A percentile compares a stretch with the other conserved stretches of the same genome.
Evolutionary conservation across 202 grass and related monocot species (phyloP).

Genomic region (Brachypodium distachyon): DNA sequence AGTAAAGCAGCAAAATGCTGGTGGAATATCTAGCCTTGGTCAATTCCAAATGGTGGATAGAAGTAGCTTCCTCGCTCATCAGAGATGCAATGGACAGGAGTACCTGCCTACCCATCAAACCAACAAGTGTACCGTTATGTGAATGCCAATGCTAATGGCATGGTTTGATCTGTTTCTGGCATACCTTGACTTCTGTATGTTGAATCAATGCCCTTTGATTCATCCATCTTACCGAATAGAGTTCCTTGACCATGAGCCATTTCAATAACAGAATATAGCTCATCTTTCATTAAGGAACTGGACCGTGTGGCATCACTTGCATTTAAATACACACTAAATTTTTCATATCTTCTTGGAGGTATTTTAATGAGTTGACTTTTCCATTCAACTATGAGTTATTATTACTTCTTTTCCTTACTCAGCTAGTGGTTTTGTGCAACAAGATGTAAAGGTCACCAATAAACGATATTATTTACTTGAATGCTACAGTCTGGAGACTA

Average conservation of each 20-base stretch:
- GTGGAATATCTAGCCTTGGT: slow-evolving; percentile 2
- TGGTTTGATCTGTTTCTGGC: neutral
- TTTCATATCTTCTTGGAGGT: neutral
- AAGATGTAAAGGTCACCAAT: neutral
- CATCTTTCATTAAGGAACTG: neutral
- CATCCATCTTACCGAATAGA: neutral
- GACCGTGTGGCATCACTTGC: neutral
- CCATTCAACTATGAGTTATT: neutral
- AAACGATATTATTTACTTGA: slow-evolving; percentile 2
- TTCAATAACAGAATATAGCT: neutral
- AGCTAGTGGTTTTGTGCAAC: neutral
- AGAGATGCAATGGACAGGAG: neutral
- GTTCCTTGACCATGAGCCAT: neutral
- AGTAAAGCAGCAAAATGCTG: neutral
- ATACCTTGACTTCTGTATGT: neutral
- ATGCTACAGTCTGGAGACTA: neutral
- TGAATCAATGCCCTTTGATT: neutral
- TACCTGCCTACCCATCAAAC: neutral
- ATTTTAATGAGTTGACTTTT: neutral
- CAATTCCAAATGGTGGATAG: neutral
- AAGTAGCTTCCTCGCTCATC: neutral
- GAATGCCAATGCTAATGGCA: neutral
- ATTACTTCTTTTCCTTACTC: neutral
- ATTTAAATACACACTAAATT: neutral
- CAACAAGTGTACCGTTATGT: neutral